Percentiles rank a stretch among this genome's conserved stretches.
Evolutionary conservation across 768 basidiomycete species (phyloP).

Genomic region (Suillus cothurnatus): DNA sequence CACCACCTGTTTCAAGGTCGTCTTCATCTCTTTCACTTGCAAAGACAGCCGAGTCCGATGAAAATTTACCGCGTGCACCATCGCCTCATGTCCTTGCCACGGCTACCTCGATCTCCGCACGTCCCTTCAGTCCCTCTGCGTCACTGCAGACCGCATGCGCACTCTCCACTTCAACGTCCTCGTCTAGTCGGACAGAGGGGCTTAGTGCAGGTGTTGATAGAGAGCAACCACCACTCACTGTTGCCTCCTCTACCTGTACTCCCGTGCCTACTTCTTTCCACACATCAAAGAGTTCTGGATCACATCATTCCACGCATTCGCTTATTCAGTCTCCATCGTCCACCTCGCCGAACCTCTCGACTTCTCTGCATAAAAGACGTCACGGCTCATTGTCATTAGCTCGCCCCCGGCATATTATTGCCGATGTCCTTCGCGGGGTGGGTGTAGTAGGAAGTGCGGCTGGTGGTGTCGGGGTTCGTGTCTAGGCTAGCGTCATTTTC

Average conservation of each 20-base stretch:
- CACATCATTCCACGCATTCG: slow-evolving; percentile 8
- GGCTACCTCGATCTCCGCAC: slow-evolving; percentile 26
- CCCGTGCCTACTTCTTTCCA: slow-evolving; percentile 11
- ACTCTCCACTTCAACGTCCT: slow-evolving; percentile 7
- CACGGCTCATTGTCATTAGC: slow-evolving; percentile 16
- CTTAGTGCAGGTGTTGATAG: neutral
- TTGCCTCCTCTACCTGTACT: neutral
- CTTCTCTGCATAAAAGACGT: slow-evolving; percentile 15
- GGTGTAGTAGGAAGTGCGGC: slow-evolving; percentile 32
- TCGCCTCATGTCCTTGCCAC: slow-evolving; percentile 27
- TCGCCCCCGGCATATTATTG: slow-evolving; percentile 26
- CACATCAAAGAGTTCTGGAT: slow-evolving; percentile 12
- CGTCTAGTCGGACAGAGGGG: neutral
- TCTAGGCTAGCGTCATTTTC: neutral
- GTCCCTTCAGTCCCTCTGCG: slow-evolving; percentile 10
- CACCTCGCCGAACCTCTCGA: slow-evolving; percentile 11
- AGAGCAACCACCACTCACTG: neutral
- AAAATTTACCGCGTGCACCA: slow-evolving; percentile 16
- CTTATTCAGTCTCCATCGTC: slow-evolving; percentile 14
- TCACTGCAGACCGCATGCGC: slow-evolving; percentile 14
- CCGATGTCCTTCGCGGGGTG: slow-evolving; percentile 47
- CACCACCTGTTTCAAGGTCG: slow-evolving; percentile 24
- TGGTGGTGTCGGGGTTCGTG: slow-evolving; percentile 4
- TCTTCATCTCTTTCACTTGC: slow-evolving; percentile 31
- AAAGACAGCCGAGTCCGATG: slow-evolving; percentile 16